phyloP scores from a whole-genome alignment of 768 basidiomycete genomes.

The Pisolithus microcarpus region DNA sequence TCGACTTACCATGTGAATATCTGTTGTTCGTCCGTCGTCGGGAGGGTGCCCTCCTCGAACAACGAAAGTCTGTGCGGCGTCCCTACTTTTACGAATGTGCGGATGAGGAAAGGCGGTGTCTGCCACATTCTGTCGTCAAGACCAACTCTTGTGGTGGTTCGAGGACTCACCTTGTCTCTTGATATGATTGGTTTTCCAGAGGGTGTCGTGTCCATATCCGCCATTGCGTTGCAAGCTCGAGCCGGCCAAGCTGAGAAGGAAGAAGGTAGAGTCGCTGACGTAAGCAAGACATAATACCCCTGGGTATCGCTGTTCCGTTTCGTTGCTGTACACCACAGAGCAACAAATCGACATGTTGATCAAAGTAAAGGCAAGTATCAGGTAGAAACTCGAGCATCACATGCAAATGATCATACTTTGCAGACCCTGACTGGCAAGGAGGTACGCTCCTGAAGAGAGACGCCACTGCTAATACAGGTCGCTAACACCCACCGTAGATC shows the following conservation, averaged over 20 bases:
- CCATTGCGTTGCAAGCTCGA: constrained; percentile 11
- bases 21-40: constrained; percentile 76
- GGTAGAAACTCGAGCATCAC: neutral
- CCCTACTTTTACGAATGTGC: constrained; percentile 77
- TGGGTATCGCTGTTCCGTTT: neutral
- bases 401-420: neutral
- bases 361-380: constrained; percentile 73
- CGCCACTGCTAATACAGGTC: neutral
- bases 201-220: constrained; percentile 37
- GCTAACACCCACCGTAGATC: constrained; percentile 44
- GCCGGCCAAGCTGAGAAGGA: too few relatives aligned
- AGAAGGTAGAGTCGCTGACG: neutral
- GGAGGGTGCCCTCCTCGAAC: constrained; percentile 70
- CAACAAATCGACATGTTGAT: constrained; percentile 55
- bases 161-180: constrained; percentile 46
- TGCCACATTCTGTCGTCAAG: constrained; percentile 19
- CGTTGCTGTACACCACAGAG: neutral
- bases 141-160: neutral
- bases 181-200: constrained; percentile 42
- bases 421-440: constrained; percentile 97
- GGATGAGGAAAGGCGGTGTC: constrained; percentile 78
- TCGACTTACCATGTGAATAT: constrained; percentile 67
- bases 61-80: constrained; percentile 65
- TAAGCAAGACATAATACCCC: neutral
- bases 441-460: constrained; percentile 37